phyloP scores from a whole-genome alignment of 2,329 filamentous ascomycete species.

The Hysterium pulicare region DNA sequence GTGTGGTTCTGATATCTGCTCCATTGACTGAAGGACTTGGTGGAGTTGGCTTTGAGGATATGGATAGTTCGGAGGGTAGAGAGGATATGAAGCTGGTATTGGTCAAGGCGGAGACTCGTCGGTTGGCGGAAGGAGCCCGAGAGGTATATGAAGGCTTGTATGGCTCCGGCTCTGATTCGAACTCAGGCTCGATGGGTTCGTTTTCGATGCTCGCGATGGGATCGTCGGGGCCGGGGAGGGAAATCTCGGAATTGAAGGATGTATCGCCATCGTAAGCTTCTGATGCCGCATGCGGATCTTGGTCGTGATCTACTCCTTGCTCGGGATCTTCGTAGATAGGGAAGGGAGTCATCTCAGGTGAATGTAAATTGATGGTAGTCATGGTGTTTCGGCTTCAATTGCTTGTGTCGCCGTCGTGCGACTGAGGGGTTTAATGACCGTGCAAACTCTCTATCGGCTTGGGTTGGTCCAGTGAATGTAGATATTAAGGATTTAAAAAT shows the following conservation, averaged over 20 bases:
- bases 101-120: conserved; percentile 27
- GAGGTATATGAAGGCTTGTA: conserved; percentile 34
- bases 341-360: conserved; percentile 1
- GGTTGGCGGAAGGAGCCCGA: conserved; percentile 18
- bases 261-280: conserved; percentile 30
- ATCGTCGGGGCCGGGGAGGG: conserved; percentile 25
- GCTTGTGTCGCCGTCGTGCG: neutral
- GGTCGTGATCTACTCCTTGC: too few relatives aligned
- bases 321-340: conserved; percentile 26
- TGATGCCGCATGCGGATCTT: conserved; percentile 19
- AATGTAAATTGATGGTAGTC: conserved; percentile 2
- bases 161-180: conserved; percentile 18
- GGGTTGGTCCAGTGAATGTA: too few relatives aligned
- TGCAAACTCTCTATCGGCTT: too few relatives aligned
- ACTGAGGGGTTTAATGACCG: too few relatives aligned
- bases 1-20: conserved; percentile 46
- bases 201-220: conserved; percentile 28
- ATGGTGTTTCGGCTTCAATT: neutral
- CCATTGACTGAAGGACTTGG: conserved; percentile 23
- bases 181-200: conserved; percentile 6
- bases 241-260: conserved; percentile 31
- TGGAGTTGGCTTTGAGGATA: conserved; percentile 29
- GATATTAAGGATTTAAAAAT: too few relatives aligned
- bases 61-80: conserved; percentile 34
- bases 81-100: conserved; percentile 35